Percentiles rank a stretch among this genome's conserved stretches.
Conservation (phyloP, 2,329 filamentous ascomycete species). For the Apiospora pterosperma region DNA sequence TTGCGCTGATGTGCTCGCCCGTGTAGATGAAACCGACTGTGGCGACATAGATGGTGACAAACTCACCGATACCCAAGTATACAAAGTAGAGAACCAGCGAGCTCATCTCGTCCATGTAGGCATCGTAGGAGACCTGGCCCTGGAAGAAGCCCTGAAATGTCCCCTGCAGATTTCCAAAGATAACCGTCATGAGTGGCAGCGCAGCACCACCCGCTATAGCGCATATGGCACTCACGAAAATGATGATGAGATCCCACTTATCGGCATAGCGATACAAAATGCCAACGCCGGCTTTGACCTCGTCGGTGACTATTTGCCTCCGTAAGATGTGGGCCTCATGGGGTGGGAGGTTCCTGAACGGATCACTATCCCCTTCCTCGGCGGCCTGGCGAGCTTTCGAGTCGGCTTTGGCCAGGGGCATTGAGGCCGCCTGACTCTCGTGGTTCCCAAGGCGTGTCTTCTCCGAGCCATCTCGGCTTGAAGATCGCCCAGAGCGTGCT, state of each 20-base stretch:
- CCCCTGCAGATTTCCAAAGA: constrained; percentile 75
- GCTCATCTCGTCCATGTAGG: constrained; percentile 59
- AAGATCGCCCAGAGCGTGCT: not conserved
- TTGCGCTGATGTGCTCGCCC: constrained; percentile 73
- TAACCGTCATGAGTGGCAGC: constrained; percentile 74
- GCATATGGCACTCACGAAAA: constrained; percentile 57
- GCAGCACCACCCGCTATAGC: constrained; percentile 72
- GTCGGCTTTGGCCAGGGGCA: constrained; percentile 38
- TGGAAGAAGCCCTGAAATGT: constrained; percentile 65
- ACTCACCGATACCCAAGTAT: constrained; percentile 79
- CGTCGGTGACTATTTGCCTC: constrained; percentile 63
- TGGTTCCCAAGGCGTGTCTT: not conserved
- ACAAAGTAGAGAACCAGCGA: constrained; percentile 77
- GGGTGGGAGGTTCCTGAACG: constrained; percentile 59
- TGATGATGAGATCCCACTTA: constrained; percentile 60
- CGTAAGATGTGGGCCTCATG: constrained; percentile 66
- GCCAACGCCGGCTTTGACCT: constrained; percentile 60
- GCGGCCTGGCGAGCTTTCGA: constrained; percentile 34
- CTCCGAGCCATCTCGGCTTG: not conserved
- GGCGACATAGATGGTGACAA: constrained; percentile 71
- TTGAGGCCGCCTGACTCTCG: not conserved
- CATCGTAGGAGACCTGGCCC: constrained; percentile 34
- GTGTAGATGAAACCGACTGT: constrained; percentile 90
- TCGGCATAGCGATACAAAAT: constrained; percentile 70
- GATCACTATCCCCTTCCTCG: constrained; percentile 46